Percentiles rank a stretch among this genome's conserved stretches.
Evolutionary conservation across 768 basidiomycete genomes (phyloP).

Genomic region (Pilatotrama ljubarskyi): DNA sequence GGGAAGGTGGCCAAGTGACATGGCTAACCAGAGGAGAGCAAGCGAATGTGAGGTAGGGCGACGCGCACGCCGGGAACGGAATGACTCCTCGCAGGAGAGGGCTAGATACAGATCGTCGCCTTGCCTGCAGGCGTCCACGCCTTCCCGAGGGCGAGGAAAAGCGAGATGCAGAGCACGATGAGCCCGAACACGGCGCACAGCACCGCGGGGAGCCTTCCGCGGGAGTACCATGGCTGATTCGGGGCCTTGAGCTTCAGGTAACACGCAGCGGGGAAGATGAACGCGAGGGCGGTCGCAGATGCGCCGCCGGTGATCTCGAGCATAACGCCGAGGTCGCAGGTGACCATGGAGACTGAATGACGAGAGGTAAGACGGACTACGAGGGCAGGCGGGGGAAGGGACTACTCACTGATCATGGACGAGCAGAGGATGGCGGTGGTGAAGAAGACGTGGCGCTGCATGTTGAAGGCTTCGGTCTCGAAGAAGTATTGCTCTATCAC

Average conservation of each 20-base stretch:
- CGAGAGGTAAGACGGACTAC: neutral
- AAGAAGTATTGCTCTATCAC: slow-evolving; percentile 97
- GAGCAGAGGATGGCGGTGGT: slow-evolving; percentile 82
- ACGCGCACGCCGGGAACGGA: neutral
- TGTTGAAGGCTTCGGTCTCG: slow-evolving; percentile 79
- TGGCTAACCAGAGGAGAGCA: neutral
- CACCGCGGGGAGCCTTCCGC: slow-evolving; percentile 73
- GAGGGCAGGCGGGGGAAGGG: neutral
- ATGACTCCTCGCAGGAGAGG: neutral
- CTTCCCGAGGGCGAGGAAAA: slow-evolving; percentile 75
- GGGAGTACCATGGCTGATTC: slow-evolving; percentile 61
- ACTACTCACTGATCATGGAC: slow-evolving; percentile 73
- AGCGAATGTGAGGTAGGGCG: neutral
- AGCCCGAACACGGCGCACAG: slow-evolving; percentile 73
- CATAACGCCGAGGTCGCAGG: slow-evolving; percentile 97
- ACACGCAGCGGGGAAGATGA: slow-evolving; percentile 88
- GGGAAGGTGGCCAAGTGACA: neutral
- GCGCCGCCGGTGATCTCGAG: slow-evolving; percentile 98
- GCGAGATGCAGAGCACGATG: slow-evolving; percentile 74
- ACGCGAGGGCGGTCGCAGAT: slow-evolving; percentile 88
- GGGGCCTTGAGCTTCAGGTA: slow-evolving; percentile 73
- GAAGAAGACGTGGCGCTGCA: slow-evolving; percentile 85
- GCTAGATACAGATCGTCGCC: slow-evolving; percentile 69
- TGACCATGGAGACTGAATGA: slow-evolving; percentile 76
- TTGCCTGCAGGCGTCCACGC: slow-evolving; percentile 74